phyloP scores from a whole-genome alignment of 116 monocot genomes.

The Trichopus zeylanicus region DNA sequence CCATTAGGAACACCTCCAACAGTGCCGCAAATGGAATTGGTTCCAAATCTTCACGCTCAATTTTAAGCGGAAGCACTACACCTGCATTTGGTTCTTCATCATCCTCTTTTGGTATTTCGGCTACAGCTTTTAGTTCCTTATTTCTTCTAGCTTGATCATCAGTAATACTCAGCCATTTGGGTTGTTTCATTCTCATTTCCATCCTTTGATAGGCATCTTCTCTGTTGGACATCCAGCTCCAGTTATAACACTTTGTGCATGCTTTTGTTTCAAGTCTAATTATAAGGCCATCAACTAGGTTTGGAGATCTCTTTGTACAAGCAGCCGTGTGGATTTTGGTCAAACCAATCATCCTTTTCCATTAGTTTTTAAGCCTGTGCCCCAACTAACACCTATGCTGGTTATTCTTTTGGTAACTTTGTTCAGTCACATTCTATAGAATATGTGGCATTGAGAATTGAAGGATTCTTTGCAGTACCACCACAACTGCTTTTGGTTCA shows the following conservation, averaged over 20 bases:
- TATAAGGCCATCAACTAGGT: conserved; percentile 40
- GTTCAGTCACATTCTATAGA: conserved; percentile 44
- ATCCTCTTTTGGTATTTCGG: conserved; percentile 51
- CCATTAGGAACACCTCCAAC: too few species aligned
- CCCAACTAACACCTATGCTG: conserved; percentile 35
- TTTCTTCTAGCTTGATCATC: conserved; percentile 53
- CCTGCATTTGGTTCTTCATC: conserved; percentile 43
- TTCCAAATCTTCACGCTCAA: conserved; percentile 31
- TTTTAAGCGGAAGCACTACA: conserved; percentile 45
- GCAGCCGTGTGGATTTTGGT: conserved; percentile 31
- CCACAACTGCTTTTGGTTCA: too few species aligned
- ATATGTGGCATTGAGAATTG: background rate
- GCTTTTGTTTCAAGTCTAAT: conserved; percentile 41
- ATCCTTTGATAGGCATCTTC: conserved; percentile 48
- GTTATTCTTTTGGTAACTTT: conserved; percentile 60
- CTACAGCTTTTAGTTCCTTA: conserved; percentile 39
- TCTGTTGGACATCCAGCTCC: conserved; percentile 55
- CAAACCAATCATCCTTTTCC: conserved; percentile 55
- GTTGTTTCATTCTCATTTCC: conserved; percentile 61
- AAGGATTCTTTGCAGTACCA: conserved; percentile 16
- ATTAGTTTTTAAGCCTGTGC: conserved; percentile 48
- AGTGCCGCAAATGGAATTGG: conserved; percentile 44
- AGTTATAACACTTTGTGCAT: conserved; percentile 50
- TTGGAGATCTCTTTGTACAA: conserved; percentile 32
- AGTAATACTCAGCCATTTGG: conserved; percentile 79